Evolutionary conservation across 192 early-diverging fungal species (phyloP).

Genomic region (Backusella circina): DNA sequence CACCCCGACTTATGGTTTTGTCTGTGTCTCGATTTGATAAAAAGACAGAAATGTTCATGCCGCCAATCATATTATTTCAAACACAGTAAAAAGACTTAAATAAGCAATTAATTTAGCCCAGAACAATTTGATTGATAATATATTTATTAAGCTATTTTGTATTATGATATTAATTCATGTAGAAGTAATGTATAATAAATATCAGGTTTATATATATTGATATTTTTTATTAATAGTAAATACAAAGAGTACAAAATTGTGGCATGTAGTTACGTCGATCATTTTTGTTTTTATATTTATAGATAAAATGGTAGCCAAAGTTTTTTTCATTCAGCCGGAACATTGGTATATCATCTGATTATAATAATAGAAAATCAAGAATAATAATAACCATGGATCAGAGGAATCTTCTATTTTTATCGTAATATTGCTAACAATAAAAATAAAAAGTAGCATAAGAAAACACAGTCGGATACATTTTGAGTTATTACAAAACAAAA

Average conservation of each 20-base stretch:
- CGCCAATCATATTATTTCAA: background rate
- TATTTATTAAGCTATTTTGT: too few relatives aligned
- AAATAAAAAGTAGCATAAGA: too few relatives aligned
- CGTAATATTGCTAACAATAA: too few relatives aligned
- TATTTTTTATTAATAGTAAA: background rate
- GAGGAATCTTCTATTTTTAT: too few relatives aligned
- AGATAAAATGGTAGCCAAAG: background rate
- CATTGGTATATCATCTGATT: background rate
- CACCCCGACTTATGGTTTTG: background rate
- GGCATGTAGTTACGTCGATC: background rate
- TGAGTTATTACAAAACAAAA: background rate
- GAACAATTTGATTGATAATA: too few relatives aligned
- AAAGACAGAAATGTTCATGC: background rate
- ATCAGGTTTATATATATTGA: background rate
- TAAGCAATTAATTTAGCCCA: background rate
- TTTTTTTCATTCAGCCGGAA: background rate
- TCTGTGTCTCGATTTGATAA: background rate
- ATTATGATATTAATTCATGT: too few relatives aligned
- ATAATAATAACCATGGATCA: too few relatives aligned
- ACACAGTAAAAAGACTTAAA: too few relatives aligned
- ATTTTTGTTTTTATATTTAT: background rate
- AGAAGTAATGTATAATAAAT: background rate
- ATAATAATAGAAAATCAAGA: too few relatives aligned
- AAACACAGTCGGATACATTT: background rate
- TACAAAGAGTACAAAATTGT: background rate